These are phyloP conservation scores for Turnera subulata DNA, from an alignment of 345 rosid species.

Conservation along the genomic window DNA sequence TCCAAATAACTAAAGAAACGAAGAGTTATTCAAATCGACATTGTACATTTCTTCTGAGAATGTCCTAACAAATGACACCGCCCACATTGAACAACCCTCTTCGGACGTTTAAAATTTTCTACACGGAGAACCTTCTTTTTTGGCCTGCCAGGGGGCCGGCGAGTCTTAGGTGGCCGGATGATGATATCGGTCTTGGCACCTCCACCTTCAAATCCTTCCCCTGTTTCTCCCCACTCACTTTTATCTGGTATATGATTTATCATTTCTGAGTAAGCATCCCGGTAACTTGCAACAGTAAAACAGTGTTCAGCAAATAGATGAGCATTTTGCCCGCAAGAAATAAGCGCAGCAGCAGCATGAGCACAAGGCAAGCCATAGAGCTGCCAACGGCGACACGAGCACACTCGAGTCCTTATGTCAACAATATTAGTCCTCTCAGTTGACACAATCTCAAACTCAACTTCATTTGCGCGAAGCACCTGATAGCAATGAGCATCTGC, in stretches of 20 bases:
- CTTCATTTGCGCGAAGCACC: constrained; percentile 91
- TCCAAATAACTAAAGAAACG: constrained; percentile 9
- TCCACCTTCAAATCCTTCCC: constrained; percentile 58
- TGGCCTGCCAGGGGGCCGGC: constrained; percentile 98
- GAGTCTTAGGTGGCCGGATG: constrained; percentile 79
- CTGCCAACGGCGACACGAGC: constrained; percentile 98
- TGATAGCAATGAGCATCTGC: constrained; percentile 93
- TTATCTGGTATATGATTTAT: constrained; percentile 66
- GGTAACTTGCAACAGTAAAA: constrained; percentile 68
- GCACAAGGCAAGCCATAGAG: constrained; percentile 92
- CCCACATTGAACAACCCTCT: constrained; percentile 95
- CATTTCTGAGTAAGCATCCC: constrained; percentile 72
- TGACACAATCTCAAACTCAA: constrained; percentile 98
- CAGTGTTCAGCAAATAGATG: constrained; percentile 80
- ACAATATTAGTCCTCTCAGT: constrained; percentile 93
- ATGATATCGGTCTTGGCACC: constrained; percentile 54
- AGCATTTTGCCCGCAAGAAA: constrained; percentile 82
- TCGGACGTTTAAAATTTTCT: constrained; percentile 92
- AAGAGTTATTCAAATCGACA: constrained; percentile 53
- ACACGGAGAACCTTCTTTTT: constrained; percentile 92
- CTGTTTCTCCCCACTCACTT: constrained; percentile 57
- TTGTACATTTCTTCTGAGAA: constrained; percentile 96
- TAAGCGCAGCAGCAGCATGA: constrained; percentile 93
- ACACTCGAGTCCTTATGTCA: constrained; percentile 70
- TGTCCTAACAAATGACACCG: constrained; percentile 98